A percentile compares a stretch with the other conserved stretches of the same genome.
Conservation (phyloP, 495 filamentous ascomycete species). For the Penicillium chermesinum region DNA sequence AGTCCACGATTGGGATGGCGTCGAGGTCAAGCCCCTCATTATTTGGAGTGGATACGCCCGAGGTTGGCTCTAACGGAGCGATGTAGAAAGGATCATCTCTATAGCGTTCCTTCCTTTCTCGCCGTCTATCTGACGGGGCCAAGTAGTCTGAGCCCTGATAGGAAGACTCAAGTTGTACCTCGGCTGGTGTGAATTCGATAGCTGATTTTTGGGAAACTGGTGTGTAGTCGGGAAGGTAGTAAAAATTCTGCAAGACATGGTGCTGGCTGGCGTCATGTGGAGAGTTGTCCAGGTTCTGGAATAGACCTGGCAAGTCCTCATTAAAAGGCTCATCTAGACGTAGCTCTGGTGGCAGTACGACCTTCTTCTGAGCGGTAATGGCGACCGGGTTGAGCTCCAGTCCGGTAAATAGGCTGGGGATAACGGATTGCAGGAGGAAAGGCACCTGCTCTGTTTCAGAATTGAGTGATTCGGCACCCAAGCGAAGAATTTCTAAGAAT, state of each 20-base stretch:
- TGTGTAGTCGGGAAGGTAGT: conserved; percentile 47
- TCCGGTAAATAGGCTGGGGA: conserved; percentile 79
- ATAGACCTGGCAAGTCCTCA: conserved; percentile 56
- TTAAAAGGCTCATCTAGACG: conserved; percentile 80
- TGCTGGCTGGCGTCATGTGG: conserved; percentile 2
- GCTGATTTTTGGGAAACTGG: conserved; percentile 29
- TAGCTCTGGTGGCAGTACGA: conserved; percentile 69
- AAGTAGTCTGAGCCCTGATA: conserved; percentile 67
- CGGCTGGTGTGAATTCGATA: conserved; percentile 9
- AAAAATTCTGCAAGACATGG: conserved; percentile 58
- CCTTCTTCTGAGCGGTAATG: conserved; percentile 73
- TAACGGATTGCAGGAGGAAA: conserved; percentile 75
- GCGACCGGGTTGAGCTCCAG: conserved; percentile 91
- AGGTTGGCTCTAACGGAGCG: conserved; percentile 42
- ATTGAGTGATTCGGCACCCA: conserved; percentile 72
- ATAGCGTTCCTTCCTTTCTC: conserved; percentile 69
- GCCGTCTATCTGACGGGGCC: conserved; percentile 57
- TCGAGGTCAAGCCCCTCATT: conserved; percentile 84
- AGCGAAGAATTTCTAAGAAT: conserved; percentile 79
- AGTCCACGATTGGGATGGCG: conserved; percentile 88
- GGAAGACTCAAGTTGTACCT: conserved; percentile 33
- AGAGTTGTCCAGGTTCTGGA: conserved; percentile 27
- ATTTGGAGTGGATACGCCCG: conserved; percentile 60
- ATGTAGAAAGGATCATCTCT: conserved; percentile 97
- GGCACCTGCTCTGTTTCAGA: conserved; percentile 67